Evolutionary conservation across 371 early-diverging fungal genomes (phyloP).

Genomic region (Saksenaea oblongispora): DNA sequence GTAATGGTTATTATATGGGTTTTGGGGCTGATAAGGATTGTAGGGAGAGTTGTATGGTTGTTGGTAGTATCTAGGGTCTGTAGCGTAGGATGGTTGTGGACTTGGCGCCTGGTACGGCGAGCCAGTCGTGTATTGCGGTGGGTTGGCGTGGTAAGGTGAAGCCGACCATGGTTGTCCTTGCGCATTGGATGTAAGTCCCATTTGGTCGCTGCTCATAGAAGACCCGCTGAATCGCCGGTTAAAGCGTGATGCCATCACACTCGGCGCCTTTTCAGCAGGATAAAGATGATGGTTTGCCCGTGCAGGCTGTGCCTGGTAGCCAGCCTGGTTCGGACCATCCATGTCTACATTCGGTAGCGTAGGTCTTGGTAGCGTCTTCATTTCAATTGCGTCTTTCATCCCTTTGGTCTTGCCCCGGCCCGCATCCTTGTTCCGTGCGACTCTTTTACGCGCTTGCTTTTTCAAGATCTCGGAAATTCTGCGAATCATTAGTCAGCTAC

Average conservation of each 20-base stretch:
- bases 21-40: not conserved
- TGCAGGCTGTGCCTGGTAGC: not conserved
- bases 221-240: slow-evolving; percentile 10
- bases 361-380: slow-evolving; percentile 9
- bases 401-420: not conserved
- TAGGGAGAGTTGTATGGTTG: not conserved
- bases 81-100: not conserved
- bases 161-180: slow-evolving; percentile 12
- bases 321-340: not conserved
- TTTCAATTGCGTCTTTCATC: slow-evolving; percentile 6
- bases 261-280: slow-evolving; percentile 3
- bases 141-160: not conserved
- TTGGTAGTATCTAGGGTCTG: not conserved
- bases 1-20: slow-evolving; percentile 1
- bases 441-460: slow-evolving; percentile 22
- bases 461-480: slow-evolving; percentile 22
- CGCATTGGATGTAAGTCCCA: slow-evolving; percentile 6
- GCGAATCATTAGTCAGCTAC: not conserved
- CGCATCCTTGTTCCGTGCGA: not conserved
- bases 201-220: slow-evolving; percentile 10
- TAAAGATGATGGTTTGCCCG: not conserved
- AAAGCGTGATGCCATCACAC: not conserved
- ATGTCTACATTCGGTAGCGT: slow-evolving; percentile 15
- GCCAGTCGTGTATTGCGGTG: not conserved
- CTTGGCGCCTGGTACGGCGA: not conserved